These are phyloP conservation scores for Kwoniella sp. DNA, from an alignment of 768 basidiomycete genomes.

Conservation along the genomic window DNA sequence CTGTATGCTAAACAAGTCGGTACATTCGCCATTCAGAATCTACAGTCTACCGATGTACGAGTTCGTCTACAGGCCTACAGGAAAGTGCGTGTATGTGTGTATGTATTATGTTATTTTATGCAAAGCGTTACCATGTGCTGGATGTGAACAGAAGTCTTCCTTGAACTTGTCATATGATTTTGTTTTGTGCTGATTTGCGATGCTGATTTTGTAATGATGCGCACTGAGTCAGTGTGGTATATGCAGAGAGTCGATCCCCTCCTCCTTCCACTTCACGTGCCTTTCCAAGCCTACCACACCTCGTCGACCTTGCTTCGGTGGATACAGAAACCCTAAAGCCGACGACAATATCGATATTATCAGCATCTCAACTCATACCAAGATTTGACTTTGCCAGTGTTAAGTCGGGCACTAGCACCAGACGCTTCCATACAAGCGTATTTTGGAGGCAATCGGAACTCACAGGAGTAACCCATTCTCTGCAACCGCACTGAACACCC, in stretches of 20 bases:
- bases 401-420: too few species aligned
- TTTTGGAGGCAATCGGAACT: conserved; percentile 42
- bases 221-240: neutral
- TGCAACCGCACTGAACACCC: conserved; percentile 86
- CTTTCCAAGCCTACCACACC: conserved; percentile 49
- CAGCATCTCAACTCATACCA: neutral
- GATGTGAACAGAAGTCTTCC: too few species aligned
- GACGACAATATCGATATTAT: neutral
- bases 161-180: neutral
- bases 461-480: conserved; percentile 89
- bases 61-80: neutral
- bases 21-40: too few species aligned
- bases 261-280: neutral
- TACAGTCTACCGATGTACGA: neutral
- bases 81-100: neutral
- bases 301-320: conserved; percentile 65
- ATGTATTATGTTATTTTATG: too few species aligned
- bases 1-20: too few species aligned
- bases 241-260: neutral
- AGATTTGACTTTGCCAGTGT: neutral
- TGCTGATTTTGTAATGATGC: neutral
- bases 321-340: conserved; percentile 63
- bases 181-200: neutral
- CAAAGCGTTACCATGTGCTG: too few species aligned
- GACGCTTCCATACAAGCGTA: too few species aligned